Percentiles rank a stretch among this genome's conserved stretches.
Conservation (phyloP, 495 filamentous ascomycete species). For the Schizothecium vesticola region DNA sequence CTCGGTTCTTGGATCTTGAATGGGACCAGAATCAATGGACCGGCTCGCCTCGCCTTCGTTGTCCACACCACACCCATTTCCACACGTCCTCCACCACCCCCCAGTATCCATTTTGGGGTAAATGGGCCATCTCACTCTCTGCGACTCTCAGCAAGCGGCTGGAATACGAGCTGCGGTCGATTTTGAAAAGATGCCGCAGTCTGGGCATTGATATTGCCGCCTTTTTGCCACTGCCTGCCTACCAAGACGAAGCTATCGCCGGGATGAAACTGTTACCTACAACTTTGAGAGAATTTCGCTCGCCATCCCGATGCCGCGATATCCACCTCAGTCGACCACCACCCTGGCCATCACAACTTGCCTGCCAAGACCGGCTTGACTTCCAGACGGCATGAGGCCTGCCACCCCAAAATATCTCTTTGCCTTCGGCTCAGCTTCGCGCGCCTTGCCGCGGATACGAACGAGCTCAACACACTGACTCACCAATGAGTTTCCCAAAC, state of each 20-base stretch:
- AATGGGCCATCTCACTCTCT: not conserved
- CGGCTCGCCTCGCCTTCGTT: not conserved
- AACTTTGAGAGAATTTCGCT: not conserved
- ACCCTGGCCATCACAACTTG: not conserved
- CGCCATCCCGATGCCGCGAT: not conserved
- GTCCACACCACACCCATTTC: not conserved
- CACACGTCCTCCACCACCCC: not conserved
- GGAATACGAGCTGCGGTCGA: not conserved
- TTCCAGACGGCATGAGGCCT: not conserved
- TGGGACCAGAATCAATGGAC: not conserved
- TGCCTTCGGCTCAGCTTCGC: not conserved
- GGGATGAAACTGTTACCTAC: not conserved
- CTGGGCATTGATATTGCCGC: not conserved
- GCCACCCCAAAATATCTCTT: not conserved
- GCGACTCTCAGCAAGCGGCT: not conserved
- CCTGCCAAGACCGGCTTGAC: not conserved
- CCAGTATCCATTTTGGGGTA: not conserved
- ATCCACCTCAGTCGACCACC: not conserved
- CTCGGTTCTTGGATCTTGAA: not conserved
- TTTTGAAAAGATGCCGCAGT: not conserved
- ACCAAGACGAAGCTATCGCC: not conserved
- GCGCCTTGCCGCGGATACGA: not conserved
- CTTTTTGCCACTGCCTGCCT: not conserved
- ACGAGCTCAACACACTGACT: not conserved
- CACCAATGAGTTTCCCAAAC: not conserved